Conservation (phyloP, 169 alveolate species). For the Plasmodium berghei region DNA sequence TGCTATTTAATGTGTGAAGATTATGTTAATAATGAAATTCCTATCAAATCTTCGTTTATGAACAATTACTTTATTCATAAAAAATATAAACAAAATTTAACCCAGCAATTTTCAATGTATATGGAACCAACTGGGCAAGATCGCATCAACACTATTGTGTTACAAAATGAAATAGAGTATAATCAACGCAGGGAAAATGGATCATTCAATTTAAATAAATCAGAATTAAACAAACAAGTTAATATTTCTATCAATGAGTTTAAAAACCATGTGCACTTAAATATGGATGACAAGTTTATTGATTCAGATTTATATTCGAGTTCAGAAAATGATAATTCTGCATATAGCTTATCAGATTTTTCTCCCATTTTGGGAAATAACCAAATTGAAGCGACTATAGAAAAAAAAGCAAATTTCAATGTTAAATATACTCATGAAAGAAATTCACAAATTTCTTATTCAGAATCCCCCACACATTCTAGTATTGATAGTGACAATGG, state of each 20-base stretch:
- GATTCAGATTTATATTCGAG: conserved; percentile 47
- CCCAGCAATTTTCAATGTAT: not conserved
- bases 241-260: conserved; percentile 51
- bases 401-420: not conserved
- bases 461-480: not conserved
- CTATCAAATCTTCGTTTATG: conserved; percentile 7
- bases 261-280: conserved; percentile 31
- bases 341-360: conserved; percentile 32
- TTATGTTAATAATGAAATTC: conserved; percentile 17
- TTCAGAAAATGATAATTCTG: conserved; percentile 46
- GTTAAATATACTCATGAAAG: not conserved
- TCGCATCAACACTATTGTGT: not conserved
- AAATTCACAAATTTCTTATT: not conserved
- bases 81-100: not conserved
- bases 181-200: not conserved
- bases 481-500: conserved; percentile 3
- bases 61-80: not conserved
- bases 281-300: conserved; percentile 10
- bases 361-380: conserved; percentile 34
- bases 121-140: not conserved
- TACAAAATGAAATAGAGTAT: not conserved
- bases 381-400: not conserved
- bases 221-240: conserved; percentile 30
- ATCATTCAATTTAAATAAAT: conserved; percentile 2
- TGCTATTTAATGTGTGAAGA: conserved; percentile 73